Evolutionary conservation across 441 rosid species (phyloP).

Genomic region (Hura crepitans): DNA sequence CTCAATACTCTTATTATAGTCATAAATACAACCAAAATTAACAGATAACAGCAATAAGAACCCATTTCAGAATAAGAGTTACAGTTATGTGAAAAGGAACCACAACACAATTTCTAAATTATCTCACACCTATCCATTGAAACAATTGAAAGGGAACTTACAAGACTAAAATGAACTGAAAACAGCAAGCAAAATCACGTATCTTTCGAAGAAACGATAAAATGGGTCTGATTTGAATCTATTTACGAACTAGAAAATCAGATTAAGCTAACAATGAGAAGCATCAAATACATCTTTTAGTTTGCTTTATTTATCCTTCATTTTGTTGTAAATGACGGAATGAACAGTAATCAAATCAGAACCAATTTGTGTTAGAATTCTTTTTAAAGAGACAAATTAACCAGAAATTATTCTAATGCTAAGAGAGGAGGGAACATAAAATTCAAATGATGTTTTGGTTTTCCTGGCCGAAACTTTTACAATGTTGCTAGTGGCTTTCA

Average conservation of each 20-base stretch:
- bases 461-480: background rate
- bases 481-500: background rate
- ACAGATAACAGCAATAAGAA: background rate
- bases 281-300: background rate
- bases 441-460: background rate
- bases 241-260: background rate
- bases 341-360: background rate
- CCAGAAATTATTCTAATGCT: background rate
- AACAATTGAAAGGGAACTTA: background rate
- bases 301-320: too few species aligned
- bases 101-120: background rate
- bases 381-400: background rate
- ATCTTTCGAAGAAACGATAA: too few species aligned
- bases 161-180: background rate
- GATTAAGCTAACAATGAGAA: background rate
- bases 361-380: background rate
- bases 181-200: background rate
- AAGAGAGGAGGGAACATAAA: background rate
- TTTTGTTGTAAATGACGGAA: background rate
- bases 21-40: background rate
- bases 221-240: too few species aligned
- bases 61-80: background rate
- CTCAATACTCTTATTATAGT: background rate
- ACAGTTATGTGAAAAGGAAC: background rate
- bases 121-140: background rate